Conservation (phyloP, 148 eudicot species). For the Silene conica region DNA sequence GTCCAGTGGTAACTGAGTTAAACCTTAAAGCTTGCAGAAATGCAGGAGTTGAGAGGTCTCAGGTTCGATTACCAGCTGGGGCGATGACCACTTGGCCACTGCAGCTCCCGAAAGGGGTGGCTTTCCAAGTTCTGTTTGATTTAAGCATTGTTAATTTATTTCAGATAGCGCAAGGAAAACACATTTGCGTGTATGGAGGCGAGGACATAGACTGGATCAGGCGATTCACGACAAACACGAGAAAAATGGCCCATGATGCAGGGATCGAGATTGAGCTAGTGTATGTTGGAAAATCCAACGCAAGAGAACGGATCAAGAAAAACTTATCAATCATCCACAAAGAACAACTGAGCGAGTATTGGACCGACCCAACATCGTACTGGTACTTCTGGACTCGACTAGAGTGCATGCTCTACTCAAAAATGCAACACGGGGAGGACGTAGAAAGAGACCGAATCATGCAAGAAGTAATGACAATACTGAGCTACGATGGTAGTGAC, state of each 20-base stretch:
- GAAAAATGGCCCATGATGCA: constrained; percentile 32
- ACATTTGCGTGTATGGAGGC: constrained; percentile 82
- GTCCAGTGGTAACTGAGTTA: no score
- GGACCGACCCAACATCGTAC: constrained; percentile 38
- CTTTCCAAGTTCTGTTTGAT: background rate
- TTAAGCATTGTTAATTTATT: background rate
- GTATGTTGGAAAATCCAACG: constrained; percentile 69
- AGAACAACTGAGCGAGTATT: constrained; percentile 41
- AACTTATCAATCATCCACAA: constrained; percentile 23
- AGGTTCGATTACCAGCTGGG: no score
- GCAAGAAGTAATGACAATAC: constrained; percentile 59
- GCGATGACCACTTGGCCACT: no score
- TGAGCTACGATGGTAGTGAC: constrained; percentile 69
- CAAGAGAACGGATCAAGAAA: constrained; percentile 46
- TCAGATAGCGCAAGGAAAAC: constrained; percentile 47
- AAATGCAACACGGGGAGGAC: constrained; percentile 49
- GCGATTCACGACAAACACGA: constrained; percentile 40
- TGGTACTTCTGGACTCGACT: constrained; percentile 91
- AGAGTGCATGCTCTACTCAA: constrained; percentile 86
- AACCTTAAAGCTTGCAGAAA: no score
- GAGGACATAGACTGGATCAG: constrained; percentile 69
- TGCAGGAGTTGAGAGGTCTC: no score
- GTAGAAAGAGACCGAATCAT: constrained; percentile 49
- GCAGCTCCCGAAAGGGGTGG: no score
- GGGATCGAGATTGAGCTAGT: constrained; percentile 54